These are phyloP conservation scores for Ogataea siamensis DNA, from an alignment of 805 yeast species.

Conservation along the genomic window DNA sequence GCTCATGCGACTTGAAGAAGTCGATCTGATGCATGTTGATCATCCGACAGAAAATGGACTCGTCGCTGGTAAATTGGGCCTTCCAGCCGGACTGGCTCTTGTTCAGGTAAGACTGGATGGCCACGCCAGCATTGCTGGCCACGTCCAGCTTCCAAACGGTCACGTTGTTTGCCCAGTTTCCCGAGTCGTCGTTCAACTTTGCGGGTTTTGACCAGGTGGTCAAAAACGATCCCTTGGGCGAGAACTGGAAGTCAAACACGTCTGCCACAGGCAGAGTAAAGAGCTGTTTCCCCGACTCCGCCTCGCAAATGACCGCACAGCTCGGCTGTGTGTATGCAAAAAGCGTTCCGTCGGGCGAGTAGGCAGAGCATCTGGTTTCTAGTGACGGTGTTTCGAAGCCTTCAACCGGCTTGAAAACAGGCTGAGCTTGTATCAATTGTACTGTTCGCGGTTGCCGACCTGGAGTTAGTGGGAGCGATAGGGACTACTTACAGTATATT, in stretches of 20 bases:
- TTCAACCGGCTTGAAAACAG: slow-evolving; percentile 34
- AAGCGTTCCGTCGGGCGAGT: slow-evolving; percentile 64
- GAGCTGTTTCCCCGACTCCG: slow-evolving; percentile 48
- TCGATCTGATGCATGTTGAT: slow-evolving; percentile 56
- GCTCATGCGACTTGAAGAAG: slow-evolving; percentile 52
- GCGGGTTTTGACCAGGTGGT: slow-evolving; percentile 90
- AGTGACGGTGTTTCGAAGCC: slow-evolving; percentile 31
- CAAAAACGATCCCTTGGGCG: slow-evolving; percentile 82
- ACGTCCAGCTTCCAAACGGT: slow-evolving; percentile 62
- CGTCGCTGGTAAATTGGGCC: slow-evolving; percentile 86
- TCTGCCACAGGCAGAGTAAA: slow-evolving; percentile 56
- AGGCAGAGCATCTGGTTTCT: slow-evolving; percentile 62
- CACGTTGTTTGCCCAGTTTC: slow-evolving; percentile 77
- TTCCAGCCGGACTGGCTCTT: slow-evolving; percentile 89
- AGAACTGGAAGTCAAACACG: slow-evolving; percentile 78
- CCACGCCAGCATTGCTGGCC: slow-evolving; percentile 14
- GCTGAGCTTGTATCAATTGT: slow-evolving; percentile 50
- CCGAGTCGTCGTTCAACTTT: slow-evolving; percentile 58
- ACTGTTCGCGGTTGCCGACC: slow-evolving; percentile 59
- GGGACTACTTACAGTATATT: slow-evolving; percentile 24
- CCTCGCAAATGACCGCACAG: slow-evolving; percentile 54
- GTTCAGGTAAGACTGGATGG: slow-evolving; percentile 57
- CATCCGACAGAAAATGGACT: slow-evolving; percentile 61
- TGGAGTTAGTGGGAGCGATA: slow-evolving; percentile 23
- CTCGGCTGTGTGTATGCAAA: slow-evolving; percentile 74